Conservation (phyloP, 2,329 filamentous ascomycete genomes). For the Pyrenophora graminea region DNA sequence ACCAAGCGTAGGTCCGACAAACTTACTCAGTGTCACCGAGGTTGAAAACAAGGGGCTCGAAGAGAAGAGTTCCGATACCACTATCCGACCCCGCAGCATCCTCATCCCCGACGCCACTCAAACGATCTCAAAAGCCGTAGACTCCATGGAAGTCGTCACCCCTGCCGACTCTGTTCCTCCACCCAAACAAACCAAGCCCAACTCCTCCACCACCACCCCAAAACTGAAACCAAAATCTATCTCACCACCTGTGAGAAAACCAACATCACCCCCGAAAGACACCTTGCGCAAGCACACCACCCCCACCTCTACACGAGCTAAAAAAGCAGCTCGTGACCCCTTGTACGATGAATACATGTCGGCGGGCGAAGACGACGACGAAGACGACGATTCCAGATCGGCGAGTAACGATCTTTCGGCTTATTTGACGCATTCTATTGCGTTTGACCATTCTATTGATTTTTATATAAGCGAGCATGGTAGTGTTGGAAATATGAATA, state of each 20-base stretch:
- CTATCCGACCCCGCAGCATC: slow-evolving; percentile 36
- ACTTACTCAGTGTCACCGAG: slow-evolving; percentile 17
- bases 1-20: slow-evolving; percentile 11
- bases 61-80: slow-evolving; percentile 38
- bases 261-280: not conserved
- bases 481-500: too few species aligned
- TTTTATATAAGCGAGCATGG: slow-evolving; percentile 7
- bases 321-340: slow-evolving; percentile 2
- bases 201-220: not conserved
- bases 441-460: slow-evolving; percentile 12
- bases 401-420: slow-evolving; percentile 13
- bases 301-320: not conserved
- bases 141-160: slow-evolving; percentile 7
- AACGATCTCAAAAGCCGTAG: slow-evolving; percentile 20
- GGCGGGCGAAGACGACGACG: slow-evolving; percentile 6
- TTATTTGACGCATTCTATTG: slow-evolving; percentile 22
- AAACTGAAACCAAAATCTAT: too few species aligned
- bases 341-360: slow-evolving; percentile 9
- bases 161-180: not conserved
- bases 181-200: not conserved
- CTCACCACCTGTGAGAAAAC: not conserved
- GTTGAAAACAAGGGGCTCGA: slow-evolving; percentile 31
- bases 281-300: not conserved
- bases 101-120: slow-evolving; percentile 31
- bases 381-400: slow-evolving; percentile 1